These are phyloP conservation scores for Cystobasidiopsis lactophilus DNA, from an alignment of 768 basidiomycete species.

Conservation along the genomic window DNA sequence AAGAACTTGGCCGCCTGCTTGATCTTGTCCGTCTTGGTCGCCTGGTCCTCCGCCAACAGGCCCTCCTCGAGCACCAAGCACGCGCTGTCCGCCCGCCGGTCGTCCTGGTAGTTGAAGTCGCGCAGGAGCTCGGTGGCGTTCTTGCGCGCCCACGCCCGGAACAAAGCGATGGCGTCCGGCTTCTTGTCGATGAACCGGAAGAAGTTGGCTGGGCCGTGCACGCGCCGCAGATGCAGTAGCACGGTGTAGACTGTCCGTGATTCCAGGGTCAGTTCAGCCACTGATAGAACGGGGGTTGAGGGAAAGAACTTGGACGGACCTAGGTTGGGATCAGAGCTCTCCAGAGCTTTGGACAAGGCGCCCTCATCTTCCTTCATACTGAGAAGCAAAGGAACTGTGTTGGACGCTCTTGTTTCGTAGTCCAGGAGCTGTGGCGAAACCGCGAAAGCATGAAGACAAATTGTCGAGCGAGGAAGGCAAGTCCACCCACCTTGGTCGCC, in stretches of 20 bases:
- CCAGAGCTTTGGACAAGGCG: conserved; percentile 69
- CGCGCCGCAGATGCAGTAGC: conserved; percentile 61
- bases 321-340: conserved; percentile 86
- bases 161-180: conserved; percentile 17
- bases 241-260: conserved; percentile 61
- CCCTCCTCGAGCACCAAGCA: conserved; percentile 61
- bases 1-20: conserved; percentile 79
- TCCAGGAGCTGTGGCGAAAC: conserved; percentile 49
- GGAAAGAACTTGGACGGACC: conserved; percentile 31
- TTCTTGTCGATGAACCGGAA: conserved; percentile 60
- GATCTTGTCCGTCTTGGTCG: conserved; percentile 45
- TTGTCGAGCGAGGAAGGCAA: neutral
- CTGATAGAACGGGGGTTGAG: neutral
- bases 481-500: conserved; percentile 48
- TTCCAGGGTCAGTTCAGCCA: neutral
- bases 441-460: neutral
- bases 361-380: conserved; percentile 83
- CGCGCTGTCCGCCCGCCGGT: conserved; percentile 78
- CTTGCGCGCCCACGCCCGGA: conserved; percentile 14
- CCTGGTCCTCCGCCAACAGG: conserved; percentile 39
- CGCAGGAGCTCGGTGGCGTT: conserved; percentile 55
- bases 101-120: conserved; percentile 96
- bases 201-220: conserved; percentile 67
- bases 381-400: conserved; percentile 80
- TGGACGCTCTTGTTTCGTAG: conserved; percentile 62